phyloP scores from a whole-genome alignment of 164 flowering plant species.

The Paratinospora sagittata region DNA sequence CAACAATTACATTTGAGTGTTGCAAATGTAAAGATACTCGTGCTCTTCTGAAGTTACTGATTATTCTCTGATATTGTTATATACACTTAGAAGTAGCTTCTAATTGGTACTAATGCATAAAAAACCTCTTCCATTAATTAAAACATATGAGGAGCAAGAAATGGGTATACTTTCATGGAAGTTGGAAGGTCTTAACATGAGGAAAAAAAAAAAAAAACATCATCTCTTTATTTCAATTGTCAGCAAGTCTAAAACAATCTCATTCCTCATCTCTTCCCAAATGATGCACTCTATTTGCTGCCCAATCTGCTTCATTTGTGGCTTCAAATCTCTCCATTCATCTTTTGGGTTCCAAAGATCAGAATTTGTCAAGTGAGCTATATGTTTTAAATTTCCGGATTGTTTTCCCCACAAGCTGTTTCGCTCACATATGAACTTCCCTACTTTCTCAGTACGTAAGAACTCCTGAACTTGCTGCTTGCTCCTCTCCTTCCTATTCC shows the following conservation, averaged over 20 bases:
- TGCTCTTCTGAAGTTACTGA: not conserved
- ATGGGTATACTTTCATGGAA: not conserved
- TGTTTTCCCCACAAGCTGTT: constrained; percentile 28
- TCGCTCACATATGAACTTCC: constrained; percentile 29
- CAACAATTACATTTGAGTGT: not conserved
- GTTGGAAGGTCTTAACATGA: too few species aligned
- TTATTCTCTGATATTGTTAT: not conserved
- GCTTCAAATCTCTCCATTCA: constrained; percentile 27
- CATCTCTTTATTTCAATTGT: not conserved
- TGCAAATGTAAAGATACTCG: not conserved
- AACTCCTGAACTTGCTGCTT: not conserved
- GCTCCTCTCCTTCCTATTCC: not conserved
- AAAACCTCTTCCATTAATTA: not conserved
- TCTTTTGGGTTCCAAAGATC: constrained; percentile 23
- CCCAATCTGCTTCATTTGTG: constrained; percentile 23
- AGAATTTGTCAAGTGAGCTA: constrained; percentile 14
- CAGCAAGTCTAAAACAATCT: constrained; percentile 26
- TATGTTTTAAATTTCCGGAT: constrained; percentile 27
- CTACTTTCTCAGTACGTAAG: constrained; percentile 32
- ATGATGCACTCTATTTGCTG: constrained; percentile 33
- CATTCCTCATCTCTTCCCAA: constrained; percentile 29
- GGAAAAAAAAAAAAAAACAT: not conserved
- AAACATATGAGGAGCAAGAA: not conserved
- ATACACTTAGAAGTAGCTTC: not conserved
- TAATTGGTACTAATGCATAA: not conserved